phyloP scores from a whole-genome alignment of 1,139 yeast genomes.

The Barnettozyma hawaiiensis region DNA sequence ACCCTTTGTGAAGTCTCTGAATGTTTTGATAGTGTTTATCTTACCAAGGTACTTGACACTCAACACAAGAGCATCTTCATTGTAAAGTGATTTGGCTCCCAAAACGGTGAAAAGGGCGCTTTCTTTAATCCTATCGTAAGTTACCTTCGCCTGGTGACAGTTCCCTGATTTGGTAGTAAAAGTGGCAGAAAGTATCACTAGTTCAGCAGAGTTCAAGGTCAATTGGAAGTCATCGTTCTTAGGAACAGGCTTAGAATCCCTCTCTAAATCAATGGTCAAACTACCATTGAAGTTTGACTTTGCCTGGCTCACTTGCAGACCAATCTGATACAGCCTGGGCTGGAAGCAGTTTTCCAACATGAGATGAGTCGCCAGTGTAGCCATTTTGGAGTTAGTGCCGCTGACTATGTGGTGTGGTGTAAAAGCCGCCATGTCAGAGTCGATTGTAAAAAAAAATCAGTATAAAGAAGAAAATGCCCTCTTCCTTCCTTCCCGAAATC shows the following conservation, averaged over 20 bases:
- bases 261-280: slow-evolving; percentile 17
- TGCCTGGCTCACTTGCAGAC: slow-evolving; percentile 39
- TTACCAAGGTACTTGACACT: slow-evolving; percentile 45
- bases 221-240: slow-evolving; percentile 31
- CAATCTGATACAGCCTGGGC: slow-evolving; percentile 42
- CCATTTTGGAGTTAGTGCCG: not conserved
- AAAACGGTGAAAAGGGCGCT: slow-evolving; percentile 27
- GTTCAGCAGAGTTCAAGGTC: slow-evolving; percentile 38
- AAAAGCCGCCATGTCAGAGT: too few species aligned
- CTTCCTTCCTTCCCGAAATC: too few species aligned
- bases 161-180: slow-evolving; percentile 20
- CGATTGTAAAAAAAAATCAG: too few species aligned
- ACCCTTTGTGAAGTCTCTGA: slow-evolving; percentile 55
- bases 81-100: slow-evolving; percentile 11
- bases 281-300: slow-evolving; percentile 53
- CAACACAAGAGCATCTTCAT: slow-evolving; percentile 12
- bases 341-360: slow-evolving; percentile 15
- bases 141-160: slow-evolving; percentile 29
- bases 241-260: slow-evolving; percentile 1
- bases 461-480: too few species aligned
- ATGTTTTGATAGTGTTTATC: slow-evolving; percentile 49
- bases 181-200: slow-evolving; percentile 33
- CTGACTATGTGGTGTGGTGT: too few species aligned
- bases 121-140: slow-evolving; percentile 38
- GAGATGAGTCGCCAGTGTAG: not conserved